A percentile compares a stretch with the other conserved stretches of the same genome.
Conservation (phyloP, 441 rosid species). For the Adansonia grandidieri region DNA sequence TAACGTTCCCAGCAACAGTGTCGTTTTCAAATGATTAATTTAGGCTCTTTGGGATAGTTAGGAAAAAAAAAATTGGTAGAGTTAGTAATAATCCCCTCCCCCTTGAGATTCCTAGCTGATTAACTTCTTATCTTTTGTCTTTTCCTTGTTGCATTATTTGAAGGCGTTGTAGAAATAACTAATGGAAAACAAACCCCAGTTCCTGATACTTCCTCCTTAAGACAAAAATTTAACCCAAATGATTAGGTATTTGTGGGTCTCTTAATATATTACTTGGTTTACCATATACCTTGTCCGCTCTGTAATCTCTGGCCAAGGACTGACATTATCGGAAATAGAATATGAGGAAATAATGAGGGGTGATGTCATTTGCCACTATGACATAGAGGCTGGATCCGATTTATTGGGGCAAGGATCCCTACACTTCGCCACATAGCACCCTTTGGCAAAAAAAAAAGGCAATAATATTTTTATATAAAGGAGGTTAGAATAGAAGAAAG, state of each 20-base stretch:
- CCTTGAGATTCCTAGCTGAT: constrained; percentile 15
- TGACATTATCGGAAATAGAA: constrained; percentile 32
- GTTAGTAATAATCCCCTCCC: background rate
- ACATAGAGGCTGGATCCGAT: constrained; percentile 24
- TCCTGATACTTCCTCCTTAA: background rate
- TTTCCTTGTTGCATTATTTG: constrained; percentile 27
- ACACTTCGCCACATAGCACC: constrained; percentile 32
- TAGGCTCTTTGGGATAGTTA: background rate
- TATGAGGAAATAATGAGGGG: constrained; percentile 32
- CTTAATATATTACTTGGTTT: background rate
- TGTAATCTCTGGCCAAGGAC: constrained; percentile 15
- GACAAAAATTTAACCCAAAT: constrained; percentile 4
- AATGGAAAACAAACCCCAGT: background rate
- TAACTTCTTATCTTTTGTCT: constrained; percentile 28
- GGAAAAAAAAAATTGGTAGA: background rate
- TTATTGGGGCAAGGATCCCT: constrained; percentile 29
- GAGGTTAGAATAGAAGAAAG: too few species aligned
- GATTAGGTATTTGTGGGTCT: constrained; percentile 28
- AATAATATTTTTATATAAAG: too few species aligned
- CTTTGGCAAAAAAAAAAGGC: background rate
- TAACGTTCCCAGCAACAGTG: background rate
- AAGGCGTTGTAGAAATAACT: constrained; percentile 1
- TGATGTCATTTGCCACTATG: constrained; percentile 44
- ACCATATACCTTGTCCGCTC: constrained; percentile 21
- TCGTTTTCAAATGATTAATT: background rate